Evolutionary conservation across 768 basidiomycete species (phyloP).

Genomic region (Leucocoprinus birnbaumii): DNA sequence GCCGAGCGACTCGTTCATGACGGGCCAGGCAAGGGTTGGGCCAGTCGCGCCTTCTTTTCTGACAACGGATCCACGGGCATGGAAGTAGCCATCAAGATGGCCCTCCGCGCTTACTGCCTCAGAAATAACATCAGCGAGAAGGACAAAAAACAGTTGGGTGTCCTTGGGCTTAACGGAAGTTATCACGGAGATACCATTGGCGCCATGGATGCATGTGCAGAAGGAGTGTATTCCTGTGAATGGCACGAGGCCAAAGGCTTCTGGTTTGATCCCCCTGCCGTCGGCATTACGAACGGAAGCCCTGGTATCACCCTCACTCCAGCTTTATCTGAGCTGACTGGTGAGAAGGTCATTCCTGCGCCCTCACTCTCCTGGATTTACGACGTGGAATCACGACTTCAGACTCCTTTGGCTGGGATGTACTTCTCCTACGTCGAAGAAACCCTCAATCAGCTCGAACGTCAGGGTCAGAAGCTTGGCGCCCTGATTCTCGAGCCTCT

Average conservation of each 20-base stretch:
- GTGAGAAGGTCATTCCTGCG: constrained; percentile 27
- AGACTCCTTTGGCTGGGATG: constrained; percentile 53
- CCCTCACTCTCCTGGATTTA: constrained; percentile 62
- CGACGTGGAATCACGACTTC: constrained; percentile 59
- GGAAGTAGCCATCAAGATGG: constrained; percentile 99
- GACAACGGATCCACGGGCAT: constrained; percentile 96
- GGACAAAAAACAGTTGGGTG: constrained; percentile 56
- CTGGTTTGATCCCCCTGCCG: constrained; percentile 90
- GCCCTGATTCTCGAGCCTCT: constrained; percentile 90
- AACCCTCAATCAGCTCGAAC: constrained; percentile 45
- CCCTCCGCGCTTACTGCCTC: constrained; percentile 63
- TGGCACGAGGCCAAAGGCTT: constrained; percentile 93
- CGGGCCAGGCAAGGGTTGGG: constrained; percentile 91
- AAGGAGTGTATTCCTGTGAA: constrained; percentile 91
- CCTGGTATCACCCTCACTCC: constrained; percentile 53
- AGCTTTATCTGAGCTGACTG: constrained; percentile 32
- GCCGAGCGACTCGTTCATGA: constrained; percentile 72
- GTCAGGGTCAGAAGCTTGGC: constrained; percentile 45
- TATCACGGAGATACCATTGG: constrained; percentile 99
- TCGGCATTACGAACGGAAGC: constrained; percentile 63
- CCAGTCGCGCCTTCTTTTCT: constrained; percentile 85
- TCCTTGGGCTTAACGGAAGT: constrained; percentile 86
- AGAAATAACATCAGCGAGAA: constrained; percentile 32
- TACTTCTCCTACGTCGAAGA: constrained; percentile 62
- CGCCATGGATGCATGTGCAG: constrained; percentile 92